Conservation (phyloP, 2,329 filamentous ascomycete genomes). For the Furcasterigmium furcatum region DNA sequence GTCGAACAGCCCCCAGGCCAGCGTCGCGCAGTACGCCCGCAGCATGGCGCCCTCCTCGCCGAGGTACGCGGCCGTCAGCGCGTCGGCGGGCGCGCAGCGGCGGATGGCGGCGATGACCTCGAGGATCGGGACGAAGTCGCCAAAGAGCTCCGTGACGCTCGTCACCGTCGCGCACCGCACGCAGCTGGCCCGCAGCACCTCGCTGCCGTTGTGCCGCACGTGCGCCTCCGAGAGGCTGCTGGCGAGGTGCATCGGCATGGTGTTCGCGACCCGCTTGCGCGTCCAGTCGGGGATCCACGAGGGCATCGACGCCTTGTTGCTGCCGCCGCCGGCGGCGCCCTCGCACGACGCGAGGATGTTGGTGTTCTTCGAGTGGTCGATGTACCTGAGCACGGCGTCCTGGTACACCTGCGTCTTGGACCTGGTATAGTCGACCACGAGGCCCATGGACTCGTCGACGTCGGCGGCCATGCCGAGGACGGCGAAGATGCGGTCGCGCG, state of each 20-base stretch:
- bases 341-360: slow-evolving; percentile 4
- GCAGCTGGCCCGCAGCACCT: background rate
- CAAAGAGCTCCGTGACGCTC: background rate
- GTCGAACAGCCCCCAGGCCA: slow-evolving; percentile 3
- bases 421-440: slow-evolving; percentile 4
- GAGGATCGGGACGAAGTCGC: slow-evolving; percentile 1
- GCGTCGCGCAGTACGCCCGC: slow-evolving; percentile 2
- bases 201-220: background rate
- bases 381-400: slow-evolving; percentile 1
- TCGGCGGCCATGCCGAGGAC: slow-evolving; percentile 10
- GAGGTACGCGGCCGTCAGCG: background rate
- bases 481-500: slow-evolving; percentile 10
- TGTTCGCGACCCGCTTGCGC: background rate
- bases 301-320: slow-evolving; percentile 6
- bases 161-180: background rate
- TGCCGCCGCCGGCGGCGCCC: background rate
- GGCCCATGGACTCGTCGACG: slow-evolving; percentile 8
- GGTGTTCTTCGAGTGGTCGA: background rate
- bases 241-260: slow-evolving; percentile 3
- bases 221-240: slow-evolving; percentile 1
- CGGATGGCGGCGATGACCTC: slow-evolving; percentile 1
- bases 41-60: background rate
- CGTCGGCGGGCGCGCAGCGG: background rate
- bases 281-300: slow-evolving; percentile 17
- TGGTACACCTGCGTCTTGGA: slow-evolving; percentile 5